Percentiles rank a stretch among this genome's conserved stretches.
Conservation (phyloP, 352 stramenopile genomes). For the Peronosclerospora sorghi region DNA sequence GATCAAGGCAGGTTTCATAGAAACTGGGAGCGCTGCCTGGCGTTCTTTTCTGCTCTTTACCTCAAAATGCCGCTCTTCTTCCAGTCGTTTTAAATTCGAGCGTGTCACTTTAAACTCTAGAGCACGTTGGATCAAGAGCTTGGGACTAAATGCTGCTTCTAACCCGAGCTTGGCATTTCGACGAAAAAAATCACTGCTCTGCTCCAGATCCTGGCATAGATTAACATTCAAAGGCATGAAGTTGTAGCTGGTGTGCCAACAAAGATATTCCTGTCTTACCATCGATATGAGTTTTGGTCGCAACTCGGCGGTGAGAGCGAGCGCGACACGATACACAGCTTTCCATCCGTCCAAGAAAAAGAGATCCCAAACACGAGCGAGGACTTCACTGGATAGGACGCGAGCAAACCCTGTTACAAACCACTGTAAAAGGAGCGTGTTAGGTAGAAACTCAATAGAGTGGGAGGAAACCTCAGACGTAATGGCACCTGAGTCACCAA, state of each 20-base stretch:
- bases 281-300: slow-evolving; percentile 42
- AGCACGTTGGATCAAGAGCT: slow-evolving; percentile 32
- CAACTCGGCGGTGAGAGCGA: slow-evolving; percentile 52
- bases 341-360: slow-evolving; percentile 75
- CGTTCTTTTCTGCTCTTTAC: slow-evolving; percentile 11
- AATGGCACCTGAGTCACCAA: slow-evolving; percentile 52
- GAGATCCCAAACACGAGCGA: slow-evolving; percentile 61
- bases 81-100: slow-evolving; percentile 38
- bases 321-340: slow-evolving; percentile 52
- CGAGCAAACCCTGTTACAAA: slow-evolving; percentile 79
- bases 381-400: slow-evolving; percentile 28
- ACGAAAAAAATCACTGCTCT: slow-evolving; percentile 59
- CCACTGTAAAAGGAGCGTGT: slow-evolving; percentile 33
- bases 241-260: background rate
- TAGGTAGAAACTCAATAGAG: background rate
- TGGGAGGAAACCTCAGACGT: background rate
- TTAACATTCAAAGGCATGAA: background rate
- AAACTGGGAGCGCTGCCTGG: too few relatives aligned
- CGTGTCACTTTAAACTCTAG: slow-evolving; percentile 61
- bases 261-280: slow-evolving; percentile 15
- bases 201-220: slow-evolving; percentile 48
- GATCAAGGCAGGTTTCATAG: too few relatives aligned
- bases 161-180: slow-evolving; percentile 45
- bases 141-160: slow-evolving; percentile 21
- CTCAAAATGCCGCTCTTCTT: slow-evolving; percentile 62